A percentile compares a stretch with the other conserved stretches of the same genome.
Evolutionary conservation across 2,329 filamentous ascomycete genomes (phyloP).

Genomic region (Didymella glomerata): DNA sequence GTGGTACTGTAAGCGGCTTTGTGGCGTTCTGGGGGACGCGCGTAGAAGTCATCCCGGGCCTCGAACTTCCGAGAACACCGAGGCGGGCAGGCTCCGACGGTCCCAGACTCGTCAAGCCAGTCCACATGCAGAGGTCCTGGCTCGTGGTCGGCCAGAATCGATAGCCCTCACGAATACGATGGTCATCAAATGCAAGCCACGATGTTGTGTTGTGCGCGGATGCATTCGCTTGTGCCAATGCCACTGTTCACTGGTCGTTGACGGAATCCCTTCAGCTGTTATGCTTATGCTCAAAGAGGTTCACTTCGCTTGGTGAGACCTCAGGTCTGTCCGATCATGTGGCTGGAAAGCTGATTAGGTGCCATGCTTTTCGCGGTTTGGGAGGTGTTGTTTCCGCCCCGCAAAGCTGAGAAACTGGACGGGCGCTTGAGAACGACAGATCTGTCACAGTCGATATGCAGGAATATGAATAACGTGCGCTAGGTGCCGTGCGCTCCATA

Average conservation of each 20-base stretch:
- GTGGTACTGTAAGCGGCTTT: conserved; percentile 8
- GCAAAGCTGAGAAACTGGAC: background rate
- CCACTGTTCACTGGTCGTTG: background rate
- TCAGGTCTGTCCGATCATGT: background rate
- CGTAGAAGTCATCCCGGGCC: conserved; percentile 9
- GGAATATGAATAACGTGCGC: conserved; percentile 4
- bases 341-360: background rate
- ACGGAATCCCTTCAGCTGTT: background rate
- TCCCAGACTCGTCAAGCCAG: conserved; percentile 14
- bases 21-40: conserved; percentile 20
- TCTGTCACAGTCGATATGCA: conserved; percentile 6
- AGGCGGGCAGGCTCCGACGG: conserved; percentile 7
- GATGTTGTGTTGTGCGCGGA: conserved; percentile 1
- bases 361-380: background rate
- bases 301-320: background rate
- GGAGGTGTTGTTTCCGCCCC: background rate
- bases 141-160: conserved; percentile 18
- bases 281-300: background rate
- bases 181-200: conserved; percentile 18
- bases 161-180: conserved; percentile 17
- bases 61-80: conserved; percentile 9
- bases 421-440: conserved; percentile 1
- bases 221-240: conserved; percentile 4
- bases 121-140: conserved; percentile 11
- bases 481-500: conserved; percentile 11